Evolutionary conservation across 495 filamentous ascomycete species (phyloP).

Genomic region (Xylaria palmicola): DNA sequence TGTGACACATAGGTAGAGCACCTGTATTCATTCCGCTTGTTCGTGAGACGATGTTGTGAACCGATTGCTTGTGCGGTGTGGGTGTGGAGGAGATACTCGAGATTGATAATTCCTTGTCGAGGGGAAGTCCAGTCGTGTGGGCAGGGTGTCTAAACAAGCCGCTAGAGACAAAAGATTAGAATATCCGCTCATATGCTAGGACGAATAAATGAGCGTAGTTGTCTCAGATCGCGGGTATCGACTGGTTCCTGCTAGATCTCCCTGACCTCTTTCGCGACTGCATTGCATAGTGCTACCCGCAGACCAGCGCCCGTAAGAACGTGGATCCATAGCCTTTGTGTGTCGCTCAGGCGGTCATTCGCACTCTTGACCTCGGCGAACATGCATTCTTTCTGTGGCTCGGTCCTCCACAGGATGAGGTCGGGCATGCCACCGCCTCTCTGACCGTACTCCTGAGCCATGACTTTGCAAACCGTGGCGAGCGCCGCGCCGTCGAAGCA

Average conservation of each 20-base stretch:
- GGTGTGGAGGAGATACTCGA: neutral
- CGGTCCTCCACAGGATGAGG: constrained; percentile 77
- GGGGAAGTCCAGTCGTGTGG: neutral
- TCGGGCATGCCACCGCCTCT: constrained; percentile 89
- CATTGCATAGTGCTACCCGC: constrained; percentile 84
- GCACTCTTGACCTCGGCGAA: constrained; percentile 92
- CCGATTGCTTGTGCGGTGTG: neutral
- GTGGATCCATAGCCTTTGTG: constrained; percentile 95
- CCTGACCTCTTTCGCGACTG: constrained; percentile 69
- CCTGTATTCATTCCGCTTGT: neutral
- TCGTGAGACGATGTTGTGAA: neutral
- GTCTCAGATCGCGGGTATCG: constrained; percentile 3
- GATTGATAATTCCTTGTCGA: neutral
- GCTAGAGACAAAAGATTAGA: neutral
- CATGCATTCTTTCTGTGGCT: constrained; percentile 44
- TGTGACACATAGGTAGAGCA: neutral
- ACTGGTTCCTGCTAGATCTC: constrained; percentile 22
- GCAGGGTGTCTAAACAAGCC: neutral
- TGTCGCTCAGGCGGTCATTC: constrained; percentile 95
- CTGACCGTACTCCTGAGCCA: constrained; percentile 91
- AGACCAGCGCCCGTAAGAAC: constrained; percentile 82
- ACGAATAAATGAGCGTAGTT: neutral
- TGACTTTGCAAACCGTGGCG: constrained; percentile 81
- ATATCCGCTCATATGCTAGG: neutral
- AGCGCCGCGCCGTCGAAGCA: constrained; percentile 81